Percentiles rank a stretch among this genome's conserved stretches.
These are phyloP conservation scores for Tylopilus sp. DNA, from an alignment of 768 basidiomycete genomes.

Conservation along the genomic window DNA sequence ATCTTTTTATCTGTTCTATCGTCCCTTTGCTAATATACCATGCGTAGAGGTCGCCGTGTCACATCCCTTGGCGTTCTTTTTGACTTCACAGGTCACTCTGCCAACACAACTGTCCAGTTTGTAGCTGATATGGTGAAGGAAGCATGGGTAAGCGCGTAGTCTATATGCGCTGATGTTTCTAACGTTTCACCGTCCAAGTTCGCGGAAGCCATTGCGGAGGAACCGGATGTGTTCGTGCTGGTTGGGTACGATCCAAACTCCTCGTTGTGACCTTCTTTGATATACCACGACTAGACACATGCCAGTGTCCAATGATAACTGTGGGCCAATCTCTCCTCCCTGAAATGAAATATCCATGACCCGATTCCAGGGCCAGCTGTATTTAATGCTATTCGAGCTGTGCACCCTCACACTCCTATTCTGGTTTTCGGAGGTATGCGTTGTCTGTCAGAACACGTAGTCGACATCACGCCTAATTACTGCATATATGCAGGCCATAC, in stretches of 20 bases:
- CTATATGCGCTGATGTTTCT: not conserved
- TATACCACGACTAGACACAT: conserved; percentile 60
- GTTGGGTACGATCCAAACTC: conserved; percentile 45
- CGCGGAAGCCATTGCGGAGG: conserved; percentile 68
- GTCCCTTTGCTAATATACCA: not conserved
- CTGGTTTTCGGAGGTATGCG: conserved; percentile 70
- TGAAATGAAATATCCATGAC: not conserved
- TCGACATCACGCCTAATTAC: not conserved
- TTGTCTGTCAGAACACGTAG: not conserved
- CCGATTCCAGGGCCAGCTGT: conserved; percentile 58
- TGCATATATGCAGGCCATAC: conserved; percentile 45
- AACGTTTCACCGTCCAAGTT: conserved; percentile 46
- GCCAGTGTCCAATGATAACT: conserved; percentile 70
- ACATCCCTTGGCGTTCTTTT: conserved; percentile 71
- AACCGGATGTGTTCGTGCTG: conserved; percentile 81
- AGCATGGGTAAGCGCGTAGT: conserved; percentile 50
- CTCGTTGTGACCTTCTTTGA: not conserved
- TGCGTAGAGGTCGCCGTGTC: not conserved
- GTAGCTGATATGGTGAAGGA: conserved; percentile 79
- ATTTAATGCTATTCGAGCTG: conserved; percentile 66
- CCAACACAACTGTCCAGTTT: conserved; percentile 61
- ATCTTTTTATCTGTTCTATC: too few relatives aligned
- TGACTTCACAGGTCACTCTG: conserved; percentile 69
- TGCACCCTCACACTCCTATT: conserved; percentile 77
- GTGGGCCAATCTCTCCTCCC: conserved; percentile 33